Evolutionary conservation across 73 alveolate genomes (phyloP).

Genomic region (Tetrahymena thermophila): DNA sequence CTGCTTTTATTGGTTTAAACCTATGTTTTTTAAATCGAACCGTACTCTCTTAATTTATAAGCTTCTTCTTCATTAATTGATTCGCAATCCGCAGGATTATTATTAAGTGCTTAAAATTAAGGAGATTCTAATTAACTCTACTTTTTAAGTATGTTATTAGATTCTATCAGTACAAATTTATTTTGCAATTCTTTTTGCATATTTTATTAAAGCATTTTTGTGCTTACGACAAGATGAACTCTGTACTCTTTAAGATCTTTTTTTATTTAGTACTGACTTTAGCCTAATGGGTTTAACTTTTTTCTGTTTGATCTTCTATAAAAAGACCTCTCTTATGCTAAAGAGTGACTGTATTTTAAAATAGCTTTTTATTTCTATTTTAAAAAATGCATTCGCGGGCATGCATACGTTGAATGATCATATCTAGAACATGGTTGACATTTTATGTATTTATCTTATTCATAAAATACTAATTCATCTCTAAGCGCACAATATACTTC

Average conservation of each 20-base stretch:
- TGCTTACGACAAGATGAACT: not conserved
- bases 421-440: not conserved
- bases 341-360: not conserved
- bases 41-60: not conserved
- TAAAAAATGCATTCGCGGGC: not conserved
- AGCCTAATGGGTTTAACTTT: not conserved
- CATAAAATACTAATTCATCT: not conserved
- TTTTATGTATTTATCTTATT: not conserved
- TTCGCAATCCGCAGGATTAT: not conserved
- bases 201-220: not conserved
- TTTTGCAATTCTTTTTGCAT: not conserved
- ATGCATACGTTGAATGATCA: not conserved
- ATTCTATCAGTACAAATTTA: not conserved
- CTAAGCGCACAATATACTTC: not conserved
- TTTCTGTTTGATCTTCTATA: not conserved
- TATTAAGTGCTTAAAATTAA: not conserved
- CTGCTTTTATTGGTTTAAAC: not conserved
- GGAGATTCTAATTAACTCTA: not conserved
- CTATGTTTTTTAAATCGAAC: not conserved
- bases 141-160: not conserved
- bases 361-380: not conserved
- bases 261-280: not conserved
- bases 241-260: not conserved
- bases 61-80: not conserved
- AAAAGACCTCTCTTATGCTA: not conserved